Evolutionary conservation across 768 basidiomycete species (phyloP).

Genomic region (Kwoniella sp.): DNA sequence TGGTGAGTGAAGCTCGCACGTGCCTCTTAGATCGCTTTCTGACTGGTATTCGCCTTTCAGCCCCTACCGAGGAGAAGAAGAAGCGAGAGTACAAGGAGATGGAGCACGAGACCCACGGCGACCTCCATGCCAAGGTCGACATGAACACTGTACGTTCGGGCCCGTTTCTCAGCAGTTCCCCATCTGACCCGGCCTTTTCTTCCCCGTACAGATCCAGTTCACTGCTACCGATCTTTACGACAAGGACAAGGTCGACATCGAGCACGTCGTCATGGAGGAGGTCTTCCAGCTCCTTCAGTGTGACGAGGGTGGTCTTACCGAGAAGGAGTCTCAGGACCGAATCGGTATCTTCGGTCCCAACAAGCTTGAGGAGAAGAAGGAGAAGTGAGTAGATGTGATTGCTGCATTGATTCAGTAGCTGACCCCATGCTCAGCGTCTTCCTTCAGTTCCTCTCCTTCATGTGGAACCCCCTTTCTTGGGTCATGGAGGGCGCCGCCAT

Average conservation of each 20-base stretch:
- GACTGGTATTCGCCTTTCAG: not conserved
- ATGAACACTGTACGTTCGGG: constrained; percentile 47
- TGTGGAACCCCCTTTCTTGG: constrained; percentile 99
- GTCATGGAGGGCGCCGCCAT: constrained; percentile 89
- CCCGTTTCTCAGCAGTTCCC: no score
- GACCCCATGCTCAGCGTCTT: constrained; percentile 59
- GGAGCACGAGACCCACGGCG: constrained; percentile 44
- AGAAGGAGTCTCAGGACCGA: constrained; percentile 74
- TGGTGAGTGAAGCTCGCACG: constrained; percentile 21
- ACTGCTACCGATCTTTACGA: constrained; percentile 62
- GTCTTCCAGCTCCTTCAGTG: constrained; percentile 95
- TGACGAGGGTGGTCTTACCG: constrained; percentile 68
- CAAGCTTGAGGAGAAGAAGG: constrained; percentile 74
- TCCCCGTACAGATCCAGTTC: constrained; percentile 46
- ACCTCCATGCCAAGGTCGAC: constrained; percentile 44
- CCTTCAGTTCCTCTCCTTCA: constrained; percentile 93
- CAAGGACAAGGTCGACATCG: constrained; percentile 98
- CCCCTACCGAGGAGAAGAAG: constrained; percentile 34
- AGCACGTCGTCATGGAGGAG: constrained; percentile 92
- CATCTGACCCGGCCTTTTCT: not conserved
- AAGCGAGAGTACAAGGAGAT: constrained; percentile 50
- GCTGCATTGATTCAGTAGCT: not conserved
- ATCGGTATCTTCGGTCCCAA: constrained; percentile 93
- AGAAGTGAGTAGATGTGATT: constrained; percentile 47
- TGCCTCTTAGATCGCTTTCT: constrained; percentile 1